Percentiles rank a stretch among this genome's conserved stretches.
These are phyloP conservation scores for Sporothrix curviconia DNA, from an alignment of 2,329 filamentous ascomycete genomes.

Conservation along the genomic window DNA sequence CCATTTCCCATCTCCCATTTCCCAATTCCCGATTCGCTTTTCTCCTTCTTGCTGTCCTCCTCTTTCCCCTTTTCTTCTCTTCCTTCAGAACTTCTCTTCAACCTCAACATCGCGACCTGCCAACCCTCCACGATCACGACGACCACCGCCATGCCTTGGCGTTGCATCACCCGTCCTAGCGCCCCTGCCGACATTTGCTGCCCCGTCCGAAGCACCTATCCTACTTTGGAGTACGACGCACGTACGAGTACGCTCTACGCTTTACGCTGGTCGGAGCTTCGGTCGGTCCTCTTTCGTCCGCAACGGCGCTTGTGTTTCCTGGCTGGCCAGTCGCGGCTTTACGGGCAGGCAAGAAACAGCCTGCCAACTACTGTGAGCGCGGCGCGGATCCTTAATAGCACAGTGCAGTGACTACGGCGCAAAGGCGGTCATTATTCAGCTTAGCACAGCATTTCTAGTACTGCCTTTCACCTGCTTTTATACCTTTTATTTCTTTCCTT, in stretches of 20 bases:
- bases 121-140: background rate
- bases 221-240: too few species aligned
- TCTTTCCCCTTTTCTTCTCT: background rate
- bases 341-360: too few species aligned
- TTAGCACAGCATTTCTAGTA: background rate
- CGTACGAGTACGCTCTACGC: too few species aligned
- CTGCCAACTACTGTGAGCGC: too few species aligned
- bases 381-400: background rate
- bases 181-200: background rate
- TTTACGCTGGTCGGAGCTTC: too few species aligned
- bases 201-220: background rate
- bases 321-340: slow-evolving; percentile 5
- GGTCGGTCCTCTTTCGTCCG: slow-evolving; percentile 2
- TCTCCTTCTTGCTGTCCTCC: background rate
- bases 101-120: background rate
- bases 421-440: slow-evolving; percentile 6
- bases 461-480: background rate
- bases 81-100: background rate
- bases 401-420: background rate
- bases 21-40: background rate
- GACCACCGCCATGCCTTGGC: background rate
- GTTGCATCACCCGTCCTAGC: background rate
- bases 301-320: background rate
- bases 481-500: background rate
- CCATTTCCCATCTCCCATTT: background rate